Evolutionary conservation across 106 monocot genomes (phyloP), one percentile per base, ranked within the genome.

Genomic region (Platanthera guangdongensis): DNA sequence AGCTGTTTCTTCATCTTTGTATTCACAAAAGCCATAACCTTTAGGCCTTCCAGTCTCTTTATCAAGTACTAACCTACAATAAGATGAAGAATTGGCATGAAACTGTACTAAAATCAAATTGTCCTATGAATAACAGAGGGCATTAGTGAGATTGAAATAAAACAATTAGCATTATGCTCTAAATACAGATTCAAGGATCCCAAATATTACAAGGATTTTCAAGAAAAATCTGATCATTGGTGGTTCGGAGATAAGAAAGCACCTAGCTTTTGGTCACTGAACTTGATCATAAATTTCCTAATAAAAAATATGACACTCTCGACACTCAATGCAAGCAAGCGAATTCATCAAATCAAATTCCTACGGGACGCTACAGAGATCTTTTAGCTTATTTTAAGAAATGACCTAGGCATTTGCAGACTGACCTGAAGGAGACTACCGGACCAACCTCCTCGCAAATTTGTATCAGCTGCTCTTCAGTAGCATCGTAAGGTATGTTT

Each of bases 1-100:
- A 83, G 97, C 97, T 65, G 97, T 94, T 63, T 99, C 97, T 77
- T 99, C 97, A 75, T 99, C 97, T 80, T 90, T 94, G 81, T 94
- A 99, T 55, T 99, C 97, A 68, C 94, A 99, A 78, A 99, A 99
- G 25, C 97, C 97, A 85, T 99, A 99, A 53, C 97, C 97, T 77
- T 94, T 99, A 49, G 94, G 97, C 78, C 94, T 99, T 51, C 94
- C 90, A 48, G 94, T 99, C 80, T 99, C 97, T 81, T 88, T 91
- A 79, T 99, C 97, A 78, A 94, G 77, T 32, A 99, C 97, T 77
- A 99, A 84, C 78, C 97, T 96, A 89, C 75, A 86, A 64, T 16
- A 72, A 49, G 59, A 30, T 13, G 65, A 73, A 73, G 22, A 73
- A 52, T 30, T 73, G 22, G 52, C 0, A 73, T 73, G 22, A 50